These are phyloP conservation scores for Yamadazyma mexicana DNA, from an alignment of 1,139 yeast species.

Conservation along the genomic window DNA sequence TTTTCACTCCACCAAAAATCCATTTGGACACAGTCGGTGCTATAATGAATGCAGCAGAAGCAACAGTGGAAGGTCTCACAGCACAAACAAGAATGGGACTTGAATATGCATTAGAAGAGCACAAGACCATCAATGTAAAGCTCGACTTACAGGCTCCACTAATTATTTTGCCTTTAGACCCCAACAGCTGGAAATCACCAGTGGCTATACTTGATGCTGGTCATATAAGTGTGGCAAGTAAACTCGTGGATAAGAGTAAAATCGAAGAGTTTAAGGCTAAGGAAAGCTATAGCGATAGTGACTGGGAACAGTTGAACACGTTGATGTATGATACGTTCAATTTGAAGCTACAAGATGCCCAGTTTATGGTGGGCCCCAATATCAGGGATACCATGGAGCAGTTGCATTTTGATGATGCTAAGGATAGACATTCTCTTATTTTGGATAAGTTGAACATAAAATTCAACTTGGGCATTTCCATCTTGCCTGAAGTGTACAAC, in stretches of 20 bases:
- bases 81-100: constrained; percentile 89
- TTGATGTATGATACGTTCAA: constrained; percentile 89
- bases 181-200: constrained; percentile 77
- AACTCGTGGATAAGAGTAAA: constrained; percentile 70
- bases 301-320: constrained; percentile 68
- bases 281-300: constrained; percentile 66
- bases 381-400: constrained; percentile 76
- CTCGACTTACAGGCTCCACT: constrained; percentile 93
- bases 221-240: constrained; percentile 81
- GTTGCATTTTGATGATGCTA: constrained; percentile 48
- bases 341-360: constrained; percentile 80
- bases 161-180: constrained; percentile 83
- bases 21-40: constrained; percentile 90
- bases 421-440: constrained; percentile 48
- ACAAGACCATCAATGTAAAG: constrained; percentile 81
- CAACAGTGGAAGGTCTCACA: constrained; percentile 88
- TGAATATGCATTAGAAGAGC: constrained; percentile 91
- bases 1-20: constrained; percentile 84
- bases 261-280: constrained; percentile 72
- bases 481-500: constrained; percentile 75
- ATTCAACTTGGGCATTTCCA: constrained; percentile 75
- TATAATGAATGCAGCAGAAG: constrained; percentile 92
- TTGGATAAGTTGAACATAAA: constrained; percentile 77
- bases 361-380: constrained; percentile 81
- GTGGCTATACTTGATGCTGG: constrained; percentile 96